These are phyloP conservation scores for Alternaria brassicae DNA, from an alignment of 2,329 filamentous ascomycete species.

Conservation along the genomic window DNA sequence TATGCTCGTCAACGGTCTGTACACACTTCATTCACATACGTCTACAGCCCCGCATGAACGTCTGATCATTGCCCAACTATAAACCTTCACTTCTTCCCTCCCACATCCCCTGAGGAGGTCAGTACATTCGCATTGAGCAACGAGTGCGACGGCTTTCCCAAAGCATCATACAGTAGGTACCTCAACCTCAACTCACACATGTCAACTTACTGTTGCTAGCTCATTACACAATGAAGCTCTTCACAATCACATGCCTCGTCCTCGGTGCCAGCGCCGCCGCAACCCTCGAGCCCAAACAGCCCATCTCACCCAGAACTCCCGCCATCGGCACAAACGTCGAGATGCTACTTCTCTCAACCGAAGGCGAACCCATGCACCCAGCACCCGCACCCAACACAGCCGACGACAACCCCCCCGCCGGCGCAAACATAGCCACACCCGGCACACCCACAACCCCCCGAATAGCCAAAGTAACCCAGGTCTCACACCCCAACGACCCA, in stretches of 20 bases:
- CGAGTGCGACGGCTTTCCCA: neutral
- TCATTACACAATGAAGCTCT: conserved; percentile 7
- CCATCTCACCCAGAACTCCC: neutral
- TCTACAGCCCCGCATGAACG: neutral
- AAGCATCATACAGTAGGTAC: neutral
- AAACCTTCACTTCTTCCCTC: neutral
- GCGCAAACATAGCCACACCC: neutral
- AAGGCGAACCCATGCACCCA: neutral
- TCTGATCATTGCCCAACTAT: neutral
- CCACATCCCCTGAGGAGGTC: neutral
- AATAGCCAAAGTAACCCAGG: conserved; percentile 1
- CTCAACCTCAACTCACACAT: neutral
- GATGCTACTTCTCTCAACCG: neutral
- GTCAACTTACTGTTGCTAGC: neutral
- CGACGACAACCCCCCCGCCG: neutral
- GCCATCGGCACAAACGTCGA: neutral
- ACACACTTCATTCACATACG: neutral
- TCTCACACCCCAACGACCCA: neutral
- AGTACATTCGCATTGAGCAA: too few relatives aligned
- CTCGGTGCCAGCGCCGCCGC: neutral
- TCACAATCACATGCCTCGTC: neutral
- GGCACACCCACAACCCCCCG: neutral
- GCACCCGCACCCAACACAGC: neutral
- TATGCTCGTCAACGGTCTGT: conserved; percentile 7
- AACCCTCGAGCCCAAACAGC: neutral